These are phyloP conservation scores for Patellaria atrata DNA, from an alignment of 495 filamentous ascomycete species.

Conservation along the genomic window DNA sequence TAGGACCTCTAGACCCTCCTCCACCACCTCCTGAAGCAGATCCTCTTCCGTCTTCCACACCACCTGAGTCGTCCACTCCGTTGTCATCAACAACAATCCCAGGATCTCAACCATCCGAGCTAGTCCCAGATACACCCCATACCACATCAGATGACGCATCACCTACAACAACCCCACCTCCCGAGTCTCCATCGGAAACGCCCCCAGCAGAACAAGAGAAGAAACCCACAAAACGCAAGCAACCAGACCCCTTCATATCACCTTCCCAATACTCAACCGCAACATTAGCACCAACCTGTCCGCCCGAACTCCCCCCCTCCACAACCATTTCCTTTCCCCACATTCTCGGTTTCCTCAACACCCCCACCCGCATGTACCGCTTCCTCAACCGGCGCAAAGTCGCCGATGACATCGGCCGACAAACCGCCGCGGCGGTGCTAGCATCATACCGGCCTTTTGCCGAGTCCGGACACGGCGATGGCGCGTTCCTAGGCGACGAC, in stretches of 20 bases:
- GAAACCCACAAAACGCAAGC: constrained; percentile 39
- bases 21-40: constrained; percentile 15
- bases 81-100: constrained; percentile 1
- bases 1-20: constrained; percentile 60
- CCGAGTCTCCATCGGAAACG: constrained; percentile 24
- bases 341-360: constrained; percentile 86
- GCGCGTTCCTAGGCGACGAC: constrained; percentile 16
- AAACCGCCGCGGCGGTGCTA: constrained; percentile 73
- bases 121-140: neutral
- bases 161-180: constrained; percentile 13
- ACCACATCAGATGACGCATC: constrained; percentile 23
- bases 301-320: constrained; percentile 47
- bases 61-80: no score
- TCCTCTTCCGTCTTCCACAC: no score
- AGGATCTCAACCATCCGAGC: neutral
- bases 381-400: constrained; percentile 76
- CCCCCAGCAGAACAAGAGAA: constrained; percentile 31
- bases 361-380: constrained; percentile 69
- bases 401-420: constrained; percentile 78
- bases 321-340: constrained; percentile 69
- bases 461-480: constrained; percentile 11
- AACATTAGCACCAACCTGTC: constrained; percentile 43
- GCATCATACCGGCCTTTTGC: constrained; percentile 41
- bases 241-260: constrained; percentile 50
- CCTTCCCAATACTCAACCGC: constrained; percentile 51